phyloP scores from a whole-genome alignment of 352 stramenopile genomes.

The Pythium biforme region DNA sequence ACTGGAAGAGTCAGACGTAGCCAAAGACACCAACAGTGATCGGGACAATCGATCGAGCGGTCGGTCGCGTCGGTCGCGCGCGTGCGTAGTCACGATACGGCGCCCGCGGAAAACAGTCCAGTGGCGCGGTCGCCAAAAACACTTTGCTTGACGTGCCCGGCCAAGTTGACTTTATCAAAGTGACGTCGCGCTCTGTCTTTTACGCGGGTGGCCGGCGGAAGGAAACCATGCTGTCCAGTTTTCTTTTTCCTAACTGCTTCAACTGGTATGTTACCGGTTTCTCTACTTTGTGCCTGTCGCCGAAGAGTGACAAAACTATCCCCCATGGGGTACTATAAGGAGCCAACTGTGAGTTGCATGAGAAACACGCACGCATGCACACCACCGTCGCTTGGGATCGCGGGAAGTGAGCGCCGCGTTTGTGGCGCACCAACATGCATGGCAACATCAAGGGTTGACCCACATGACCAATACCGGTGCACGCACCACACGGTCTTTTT shows the following conservation, averaged over 20 bases:
- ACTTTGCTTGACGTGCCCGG: background rate
- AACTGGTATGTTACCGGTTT: conserved; percentile 9
- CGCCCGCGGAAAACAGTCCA: background rate
- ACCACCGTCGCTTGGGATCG: too few species aligned
- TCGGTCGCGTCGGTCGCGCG: background rate
- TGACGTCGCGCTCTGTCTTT: conserved; percentile 13
- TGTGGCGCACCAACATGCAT: too few species aligned
- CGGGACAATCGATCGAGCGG: conserved; percentile 3
- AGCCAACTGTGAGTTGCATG: too few species aligned
- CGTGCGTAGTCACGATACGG: background rate
- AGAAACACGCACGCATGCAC: too few species aligned
- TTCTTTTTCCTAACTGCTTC: conserved; percentile 4
- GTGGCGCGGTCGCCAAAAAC: background rate
- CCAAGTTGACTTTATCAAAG: conserved; percentile 18
- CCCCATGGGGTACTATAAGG: conserved; percentile 5
- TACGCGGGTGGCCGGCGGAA: conserved; percentile 5
- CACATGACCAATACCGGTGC: too few species aligned
- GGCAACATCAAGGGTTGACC: too few species aligned
- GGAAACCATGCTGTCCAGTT: conserved; percentile 13
- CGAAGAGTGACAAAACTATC: background rate
- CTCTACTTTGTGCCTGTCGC: background rate
- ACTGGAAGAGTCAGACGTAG: conserved; percentile 4
- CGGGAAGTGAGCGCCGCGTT: too few species aligned
- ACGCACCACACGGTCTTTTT: too few species aligned
- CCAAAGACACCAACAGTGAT: background rate